Base-by-base conservation (phyloP, 192 early-diverging fungal species). In the Thoreauomyces humboldtii region DNA sequence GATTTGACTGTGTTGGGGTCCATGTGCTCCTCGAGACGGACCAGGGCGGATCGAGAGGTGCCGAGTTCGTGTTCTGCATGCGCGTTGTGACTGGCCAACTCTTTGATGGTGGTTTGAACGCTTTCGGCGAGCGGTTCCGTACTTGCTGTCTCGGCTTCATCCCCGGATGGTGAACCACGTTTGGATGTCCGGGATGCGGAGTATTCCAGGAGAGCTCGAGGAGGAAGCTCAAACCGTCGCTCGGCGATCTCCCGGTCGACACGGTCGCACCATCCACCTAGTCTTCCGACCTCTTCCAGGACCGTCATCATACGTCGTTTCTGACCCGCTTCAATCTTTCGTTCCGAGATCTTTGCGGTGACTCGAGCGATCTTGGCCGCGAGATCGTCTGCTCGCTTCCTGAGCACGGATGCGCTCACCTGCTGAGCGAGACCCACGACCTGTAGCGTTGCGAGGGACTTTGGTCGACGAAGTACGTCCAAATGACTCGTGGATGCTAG, bases 251-350 rank as follows among this genome's bases (percentile, higher is more conserved):
- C 41, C 28, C 19, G 14, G 5, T 11, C 34, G 0, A 21, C 22
- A 17, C 45, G 25, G 15, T 58, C 53, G 43, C 64, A 56, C 64
- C 64, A 66, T 34, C 31, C 28, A 17, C 19, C 19, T 12, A 66
- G 21, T 24, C 29, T 1, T 7, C n/a, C 14, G 12, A 66, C 17
- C 25, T 56, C 64, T 42, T 55, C 51, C 21, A 46, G 17, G 0
- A 44, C 28, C 19, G 53, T 58, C 55, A 46, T 56, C 21, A 25
- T 11, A 25, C 44, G 35, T 2, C 21, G 15, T 44, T 21, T 28
- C 14, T 66, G 15, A 7, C 24, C 37, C 2, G 46, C 17, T 31
- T 56, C 55, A 27, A 45, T 27, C 25, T 42, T 24, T 19, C 17
- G 4, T 33, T 66, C 53, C 12, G 19, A 9, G 2, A 66, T 28